Conservation (phyloP, 1,139 yeast species). For the Kurtzmaniella quercitrusa region DNA sequence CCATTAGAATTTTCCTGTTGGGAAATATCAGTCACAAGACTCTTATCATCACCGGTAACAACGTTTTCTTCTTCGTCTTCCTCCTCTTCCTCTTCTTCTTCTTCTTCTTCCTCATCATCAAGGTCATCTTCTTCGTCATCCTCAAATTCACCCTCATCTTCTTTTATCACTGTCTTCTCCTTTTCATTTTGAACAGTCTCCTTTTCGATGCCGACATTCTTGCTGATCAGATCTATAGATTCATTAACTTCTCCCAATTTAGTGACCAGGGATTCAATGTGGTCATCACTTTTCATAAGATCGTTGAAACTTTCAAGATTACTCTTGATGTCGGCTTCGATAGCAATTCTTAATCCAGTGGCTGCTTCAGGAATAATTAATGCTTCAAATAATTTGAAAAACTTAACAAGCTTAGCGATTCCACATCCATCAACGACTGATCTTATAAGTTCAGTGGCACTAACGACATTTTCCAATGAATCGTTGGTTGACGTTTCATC, state of each 20-base stretch:
- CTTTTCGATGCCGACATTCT: background rate
- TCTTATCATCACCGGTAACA: too few relatives aligned
- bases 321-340: constrained; percentile 17
- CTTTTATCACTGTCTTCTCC: too few relatives aligned
- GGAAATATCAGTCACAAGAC: too few relatives aligned
- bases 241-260: constrained; percentile 20
- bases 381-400: constrained; percentile 28
- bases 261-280: constrained; percentile 26
- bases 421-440: constrained; percentile 14
- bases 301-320: constrained; percentile 20
- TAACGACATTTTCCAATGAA: constrained; percentile 14
- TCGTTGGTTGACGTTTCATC: constrained; percentile 14
- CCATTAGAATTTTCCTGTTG: background rate
- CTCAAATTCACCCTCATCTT: background rate
- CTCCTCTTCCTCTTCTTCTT: constrained; percentile 11
- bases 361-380: constrained; percentile 24
- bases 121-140: constrained; percentile 1
- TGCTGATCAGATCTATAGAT: too few relatives aligned
- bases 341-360: constrained; percentile 15
- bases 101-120: constrained; percentile 11
- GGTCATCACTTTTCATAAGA: constrained; percentile 23
- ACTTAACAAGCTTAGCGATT: constrained; percentile 12
- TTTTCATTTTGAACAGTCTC: background rate
- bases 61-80: constrained; percentile 6
- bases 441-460: constrained; percentile 23